Percentiles rank a stretch among this genome's conserved stretches.
Evolutionary conservation across 306 rosid genomes (phyloP).

Genomic region (Citrullus colocynthis): DNA sequence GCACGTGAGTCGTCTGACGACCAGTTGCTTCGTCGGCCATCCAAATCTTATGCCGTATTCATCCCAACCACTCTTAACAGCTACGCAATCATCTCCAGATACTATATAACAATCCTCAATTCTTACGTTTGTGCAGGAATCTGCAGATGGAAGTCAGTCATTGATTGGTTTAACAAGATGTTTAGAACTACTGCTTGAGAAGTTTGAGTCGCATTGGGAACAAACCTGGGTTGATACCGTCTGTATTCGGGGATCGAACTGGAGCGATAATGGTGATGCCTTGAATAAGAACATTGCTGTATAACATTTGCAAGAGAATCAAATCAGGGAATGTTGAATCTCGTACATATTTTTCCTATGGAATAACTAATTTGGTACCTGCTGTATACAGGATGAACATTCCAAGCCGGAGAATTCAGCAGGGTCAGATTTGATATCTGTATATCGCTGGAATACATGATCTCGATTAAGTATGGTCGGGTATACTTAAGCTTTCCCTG

Average conservation of each 20-base stretch:
- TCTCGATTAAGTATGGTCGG: constrained; percentile 33
- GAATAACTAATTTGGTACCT: constrained; percentile 17
- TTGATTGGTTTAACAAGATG: not conserved
- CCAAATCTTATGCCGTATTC: constrained; percentile 36
- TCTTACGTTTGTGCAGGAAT: constrained; percentile 38
- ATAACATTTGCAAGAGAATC: not conserved
- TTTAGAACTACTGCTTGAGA: not conserved
- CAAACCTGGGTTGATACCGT: constrained; percentile 41
- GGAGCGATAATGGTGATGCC: constrained; percentile 40
- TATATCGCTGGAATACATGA: constrained; percentile 17
- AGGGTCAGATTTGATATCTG: constrained; percentile 37
- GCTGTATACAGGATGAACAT: constrained; percentile 38
- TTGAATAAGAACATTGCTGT: constrained; percentile 32
- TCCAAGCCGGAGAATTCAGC: constrained; percentile 33
- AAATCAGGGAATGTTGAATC: not conserved
- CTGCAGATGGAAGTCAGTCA: constrained; percentile 7
- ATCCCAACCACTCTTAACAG: constrained; percentile 45
- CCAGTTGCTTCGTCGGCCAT: constrained; percentile 29
- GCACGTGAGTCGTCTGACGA: constrained; percentile 32
- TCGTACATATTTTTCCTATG: not conserved
- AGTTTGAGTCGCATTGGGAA: not conserved
- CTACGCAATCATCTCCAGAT: constrained; percentile 41
- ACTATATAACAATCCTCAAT: constrained; percentile 41
- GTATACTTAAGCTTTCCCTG: constrained; percentile 36
- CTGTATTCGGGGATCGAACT: constrained; percentile 34